Percentiles rank a stretch among this genome's conserved stretches.
phyloP scores from a whole-genome alignment of 2,329 filamentous ascomycete genomes.

The Scleromitrula shiraiana region DNA sequence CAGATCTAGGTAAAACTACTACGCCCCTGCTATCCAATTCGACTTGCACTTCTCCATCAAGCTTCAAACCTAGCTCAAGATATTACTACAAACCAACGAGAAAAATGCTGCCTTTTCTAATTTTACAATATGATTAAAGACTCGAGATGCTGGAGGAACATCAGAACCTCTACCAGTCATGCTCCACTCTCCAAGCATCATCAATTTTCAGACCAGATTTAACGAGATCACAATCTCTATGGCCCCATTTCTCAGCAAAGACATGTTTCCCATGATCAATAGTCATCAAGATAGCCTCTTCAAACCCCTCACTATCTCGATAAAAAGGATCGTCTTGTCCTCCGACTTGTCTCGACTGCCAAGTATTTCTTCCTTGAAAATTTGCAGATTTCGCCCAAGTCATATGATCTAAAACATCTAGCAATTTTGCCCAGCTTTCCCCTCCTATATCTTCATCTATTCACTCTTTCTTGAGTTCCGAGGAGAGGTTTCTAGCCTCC shows the following conservation, averaged over 20 bases:
- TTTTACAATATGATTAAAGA: too few species aligned
- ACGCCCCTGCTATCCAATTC: too few species aligned
- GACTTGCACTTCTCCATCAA: too few species aligned
- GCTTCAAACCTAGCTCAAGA: too few species aligned
- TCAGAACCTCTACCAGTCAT: too few species aligned
- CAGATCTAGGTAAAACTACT: too few species aligned
- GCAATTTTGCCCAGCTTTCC: constrained; percentile 26
- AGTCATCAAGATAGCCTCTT: constrained; percentile 36
- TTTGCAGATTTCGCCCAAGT: constrained; percentile 23
- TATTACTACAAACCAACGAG: too few species aligned
- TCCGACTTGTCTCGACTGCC: constrained; percentile 44
- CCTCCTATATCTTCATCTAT: background rate
- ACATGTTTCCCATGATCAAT: constrained; percentile 39
- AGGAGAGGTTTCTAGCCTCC: background rate
- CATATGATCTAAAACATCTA: constrained; percentile 26
- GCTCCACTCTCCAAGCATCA: constrained; percentile 41
- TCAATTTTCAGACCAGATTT: constrained; percentile 32
- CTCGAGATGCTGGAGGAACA: too few species aligned
- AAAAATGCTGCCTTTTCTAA: too few species aligned
- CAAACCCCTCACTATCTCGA: constrained; percentile 39
- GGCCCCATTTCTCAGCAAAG: constrained; percentile 39
- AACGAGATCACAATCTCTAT: constrained; percentile 35
- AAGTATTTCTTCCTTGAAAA: constrained; percentile 38
- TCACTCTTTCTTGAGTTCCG: background rate
- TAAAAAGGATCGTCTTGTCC: constrained; percentile 47